Evolutionary conservation across 2,329 filamentous ascomycete species (phyloP).

Genomic region (Verruconis gallopava): DNA sequence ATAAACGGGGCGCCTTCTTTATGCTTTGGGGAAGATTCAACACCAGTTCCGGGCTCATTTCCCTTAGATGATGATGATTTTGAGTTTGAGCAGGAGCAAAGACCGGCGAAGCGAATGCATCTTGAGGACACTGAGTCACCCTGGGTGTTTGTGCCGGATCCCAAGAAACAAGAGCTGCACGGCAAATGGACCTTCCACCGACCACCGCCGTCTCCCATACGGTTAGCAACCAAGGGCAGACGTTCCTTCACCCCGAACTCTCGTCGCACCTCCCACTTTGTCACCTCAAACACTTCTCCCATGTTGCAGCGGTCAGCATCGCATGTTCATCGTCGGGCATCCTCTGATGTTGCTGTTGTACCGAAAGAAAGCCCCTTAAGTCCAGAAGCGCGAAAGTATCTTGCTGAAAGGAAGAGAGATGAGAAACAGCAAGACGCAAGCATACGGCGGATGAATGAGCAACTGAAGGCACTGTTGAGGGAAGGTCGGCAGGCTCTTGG

Average conservation of each 20-base stretch:
- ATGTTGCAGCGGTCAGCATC: not conserved
- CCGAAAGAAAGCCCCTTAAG: conserved; percentile 1
- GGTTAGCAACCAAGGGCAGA: conserved; percentile 12
- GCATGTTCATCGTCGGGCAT: conserved; percentile 6
- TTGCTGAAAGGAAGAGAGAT: conserved; percentile 56
- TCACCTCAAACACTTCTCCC: conserved; percentile 4
- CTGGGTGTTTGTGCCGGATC: conserved; percentile 24
- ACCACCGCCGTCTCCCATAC: conserved; percentile 17
- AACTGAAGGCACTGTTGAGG: conserved; percentile 73
- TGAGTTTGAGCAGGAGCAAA: conserved; percentile 27
- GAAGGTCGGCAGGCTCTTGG: conserved; percentile 78
- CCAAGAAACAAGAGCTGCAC: not conserved
- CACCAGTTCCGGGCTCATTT: conserved; percentile 42
- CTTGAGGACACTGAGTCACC: conserved; percentile 31
- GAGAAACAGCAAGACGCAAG: conserved; percentile 69
- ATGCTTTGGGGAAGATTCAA: conserved; percentile 19
- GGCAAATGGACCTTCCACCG: conserved; percentile 11
- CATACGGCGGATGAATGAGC: conserved; percentile 65
- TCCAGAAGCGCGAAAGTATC: conserved; percentile 59
- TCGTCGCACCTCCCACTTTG: conserved; percentile 23
- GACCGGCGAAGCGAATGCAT: conserved; percentile 34
- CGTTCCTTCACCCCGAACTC: conserved; percentile 32
- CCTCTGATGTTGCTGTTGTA: conserved; percentile 7
- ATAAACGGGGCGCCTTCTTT: conserved; percentile 17
- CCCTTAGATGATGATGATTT: conserved; percentile 35